Conservation (phyloP, 1,284 basidiomycete species). For the Kalmanozyma brasiliensis region DNA sequence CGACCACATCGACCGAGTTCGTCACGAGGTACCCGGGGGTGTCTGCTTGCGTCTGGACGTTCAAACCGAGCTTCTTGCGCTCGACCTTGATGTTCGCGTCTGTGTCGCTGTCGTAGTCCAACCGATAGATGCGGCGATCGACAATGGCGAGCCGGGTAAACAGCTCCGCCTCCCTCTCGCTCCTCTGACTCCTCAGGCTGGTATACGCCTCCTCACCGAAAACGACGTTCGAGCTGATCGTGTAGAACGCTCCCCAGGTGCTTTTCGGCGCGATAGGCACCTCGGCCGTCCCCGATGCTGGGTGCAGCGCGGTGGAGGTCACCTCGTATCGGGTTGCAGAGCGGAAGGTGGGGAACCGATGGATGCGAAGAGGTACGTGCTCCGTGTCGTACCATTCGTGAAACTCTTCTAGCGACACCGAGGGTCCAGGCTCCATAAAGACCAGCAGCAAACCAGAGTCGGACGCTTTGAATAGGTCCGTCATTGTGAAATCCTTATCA, state of each 20-base stretch:
- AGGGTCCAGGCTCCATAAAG: conserved; percentile 60
- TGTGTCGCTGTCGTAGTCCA: conserved; percentile 48
- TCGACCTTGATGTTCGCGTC: conserved; percentile 13
- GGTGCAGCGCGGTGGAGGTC: not conserved
- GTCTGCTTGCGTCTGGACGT: conserved; percentile 16
- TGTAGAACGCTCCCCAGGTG: conserved; percentile 67
- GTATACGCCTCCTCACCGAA: conserved; percentile 67
- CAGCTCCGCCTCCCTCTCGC: conserved; percentile 66
- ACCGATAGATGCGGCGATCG: conserved; percentile 67
- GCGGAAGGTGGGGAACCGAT: conserved; percentile 26
- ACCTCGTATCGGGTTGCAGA: conserved; percentile 32
- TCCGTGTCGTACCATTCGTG: conserved; percentile 70
- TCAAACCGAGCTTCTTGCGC: conserved; percentile 10
- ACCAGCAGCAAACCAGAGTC: conserved; percentile 64
- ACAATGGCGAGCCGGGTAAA: conserved; percentile 65
- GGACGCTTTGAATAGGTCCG: conserved; percentile 15
- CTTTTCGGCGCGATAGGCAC: conserved; percentile 17
- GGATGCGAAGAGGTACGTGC: conserved; percentile 68
- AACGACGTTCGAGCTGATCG: conserved; percentile 60
- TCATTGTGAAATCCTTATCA: too few species aligned
- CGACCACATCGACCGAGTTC: conserved; percentile 43
- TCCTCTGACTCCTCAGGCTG: conserved; percentile 62
- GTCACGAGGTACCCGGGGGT: conserved; percentile 36
- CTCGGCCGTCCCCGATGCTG: not conserved
- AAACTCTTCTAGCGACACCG: conserved; percentile 58